Evolutionary conservation across 345 rosid genomes (phyloP), one percentile per base, ranked within the genome.

Genomic region (Eucalyptus viminalis): DNA sequence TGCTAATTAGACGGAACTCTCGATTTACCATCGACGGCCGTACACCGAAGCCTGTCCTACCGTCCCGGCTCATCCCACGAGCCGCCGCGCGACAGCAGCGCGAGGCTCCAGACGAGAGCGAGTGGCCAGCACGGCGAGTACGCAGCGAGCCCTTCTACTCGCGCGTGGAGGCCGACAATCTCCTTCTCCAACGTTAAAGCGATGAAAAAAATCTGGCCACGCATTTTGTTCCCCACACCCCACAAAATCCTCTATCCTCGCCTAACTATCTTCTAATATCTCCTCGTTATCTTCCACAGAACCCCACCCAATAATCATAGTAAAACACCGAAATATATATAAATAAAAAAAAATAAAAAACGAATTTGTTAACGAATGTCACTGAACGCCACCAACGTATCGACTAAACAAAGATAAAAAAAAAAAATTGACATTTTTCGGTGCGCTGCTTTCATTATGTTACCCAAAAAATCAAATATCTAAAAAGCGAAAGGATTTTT

Each of bases 221-320:
- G n/a, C 76, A n/a, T 65, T 65, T n/a, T 8, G n/a, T 27, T 60
- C 31, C 31, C 69, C 31, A 29, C 69, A 15, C 62, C 62, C 29
- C 27, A 29, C 69, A 62, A 62, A 29, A 62, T 62, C 69, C 69
- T 62, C 69, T 51, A 13, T 65, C 40, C 40, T 14, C 21, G 37
- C 76, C 76, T 67, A 87, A 34, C 89, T 58, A 86, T 88, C 91
- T 89, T 25, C 56, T 60, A 87, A 69, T 49, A 49, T 87, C 88
- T 87, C 69, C 69, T 62, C 24, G 54, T 60, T 60, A 90, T 89
- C 89, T 90, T 89, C 91, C 91, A 90, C 89, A 90, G 29, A 56
- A 65, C 34, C 72, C 16, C 67, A 25, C 37, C 19, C 3, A 86
- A 89, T 9, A 27, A 27, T 27, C 6, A 12, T 3, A 27, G 3